Conservation (phyloP, 495 filamentous ascomycete species). For the Hyaloscypha hepaticicola region DNA sequence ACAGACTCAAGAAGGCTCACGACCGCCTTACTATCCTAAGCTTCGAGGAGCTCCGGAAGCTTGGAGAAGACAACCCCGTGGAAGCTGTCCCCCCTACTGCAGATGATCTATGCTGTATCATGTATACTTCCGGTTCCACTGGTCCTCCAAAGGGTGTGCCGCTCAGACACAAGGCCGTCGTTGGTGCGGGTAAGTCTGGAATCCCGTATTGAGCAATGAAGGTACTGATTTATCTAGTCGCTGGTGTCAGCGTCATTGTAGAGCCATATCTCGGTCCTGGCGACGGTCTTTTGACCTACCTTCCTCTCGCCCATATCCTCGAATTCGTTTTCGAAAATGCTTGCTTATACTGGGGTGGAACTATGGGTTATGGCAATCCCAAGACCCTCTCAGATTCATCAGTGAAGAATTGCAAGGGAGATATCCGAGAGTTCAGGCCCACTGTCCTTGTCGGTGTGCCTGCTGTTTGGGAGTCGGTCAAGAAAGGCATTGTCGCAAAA, state of each 20-base stretch:
- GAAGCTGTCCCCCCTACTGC: conserved; percentile 78
- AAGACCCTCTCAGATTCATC: conserved; percentile 88
- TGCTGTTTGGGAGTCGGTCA: conserved; percentile 96
- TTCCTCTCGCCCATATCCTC: conserved; percentile 92
- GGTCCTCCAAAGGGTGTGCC: conserved; percentile 95
- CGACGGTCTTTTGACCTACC: conserved; percentile 85
- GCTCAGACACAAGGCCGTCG: conserved; percentile 82
- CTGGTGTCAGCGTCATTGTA: conserved; percentile 84
- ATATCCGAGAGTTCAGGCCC: conserved; percentile 91
- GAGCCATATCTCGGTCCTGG: conserved; percentile 82
- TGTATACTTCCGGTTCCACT: conserved; percentile 99
- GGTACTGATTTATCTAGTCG: conserved; percentile 52
- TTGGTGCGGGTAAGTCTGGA: conserved; percentile 73
- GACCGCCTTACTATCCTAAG: conserved; percentile 70
- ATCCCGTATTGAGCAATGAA: conserved; percentile 29
- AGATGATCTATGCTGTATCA: conserved; percentile 95
- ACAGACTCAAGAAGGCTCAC: conserved; percentile 72
- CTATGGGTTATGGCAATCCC: conserved; percentile 96
- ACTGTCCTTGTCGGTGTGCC: conserved; percentile 93
- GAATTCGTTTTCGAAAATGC: conserved; percentile 98
- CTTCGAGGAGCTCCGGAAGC: conserved; percentile 80
- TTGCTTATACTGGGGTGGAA: conserved; percentile 88
- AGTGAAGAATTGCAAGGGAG: conserved; percentile 90
- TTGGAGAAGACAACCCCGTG: conserved; percentile 78
- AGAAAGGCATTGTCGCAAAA: conserved; percentile 93